Evolutionary conservation across 2,329 filamentous ascomycete species (phyloP).

Genomic region (Alternaria ethzedia): DNA sequence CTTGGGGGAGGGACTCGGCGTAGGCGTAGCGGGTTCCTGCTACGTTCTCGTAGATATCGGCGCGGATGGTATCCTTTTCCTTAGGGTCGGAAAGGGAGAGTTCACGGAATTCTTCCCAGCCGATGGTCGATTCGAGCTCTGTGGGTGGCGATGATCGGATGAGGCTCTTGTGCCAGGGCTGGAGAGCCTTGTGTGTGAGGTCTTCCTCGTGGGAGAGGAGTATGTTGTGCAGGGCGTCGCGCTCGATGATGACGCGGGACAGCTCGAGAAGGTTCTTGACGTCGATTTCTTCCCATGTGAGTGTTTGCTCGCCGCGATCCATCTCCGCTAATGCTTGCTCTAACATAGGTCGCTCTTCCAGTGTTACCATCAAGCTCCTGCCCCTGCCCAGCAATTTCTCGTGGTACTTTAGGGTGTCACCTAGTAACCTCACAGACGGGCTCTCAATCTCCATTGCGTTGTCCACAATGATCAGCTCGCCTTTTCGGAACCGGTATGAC

Average conservation of each 20-base stretch:
- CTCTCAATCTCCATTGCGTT: constrained; percentile 74
- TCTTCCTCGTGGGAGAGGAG: constrained; percentile 54
- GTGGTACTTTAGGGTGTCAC: constrained; percentile 73
- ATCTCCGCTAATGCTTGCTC: constrained; percentile 70
- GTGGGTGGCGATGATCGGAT: constrained; percentile 23
- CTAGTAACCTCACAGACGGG: constrained; percentile 67
- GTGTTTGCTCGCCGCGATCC: constrained; percentile 71
- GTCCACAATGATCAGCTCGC: constrained; percentile 85
- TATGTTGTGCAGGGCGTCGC: constrained; percentile 76
- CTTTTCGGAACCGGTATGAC: constrained; percentile 86
- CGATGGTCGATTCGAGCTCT: constrained; percentile 31
- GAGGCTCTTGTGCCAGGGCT: constrained; percentile 30
- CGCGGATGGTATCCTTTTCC: constrained; percentile 30
- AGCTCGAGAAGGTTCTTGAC: constrained; percentile 92
- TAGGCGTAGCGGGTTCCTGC: constrained; percentile 29
- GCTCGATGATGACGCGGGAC: constrained; percentile 85
- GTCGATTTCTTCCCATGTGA: constrained; percentile 81
- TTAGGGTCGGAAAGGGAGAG: constrained; percentile 23
- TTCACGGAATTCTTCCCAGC: constrained; percentile 38
- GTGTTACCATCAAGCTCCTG: constrained; percentile 39
- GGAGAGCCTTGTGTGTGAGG: constrained; percentile 30
- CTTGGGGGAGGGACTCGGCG: constrained; percentile 27
- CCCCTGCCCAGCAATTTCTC: constrained; percentile 53
- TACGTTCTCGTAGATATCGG: constrained; percentile 33
- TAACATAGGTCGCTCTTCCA: constrained; percentile 57